phyloP scores from a whole-genome alignment of 2,329 filamentous ascomycete genomes.

The Ceratocystis papillata region DNA sequence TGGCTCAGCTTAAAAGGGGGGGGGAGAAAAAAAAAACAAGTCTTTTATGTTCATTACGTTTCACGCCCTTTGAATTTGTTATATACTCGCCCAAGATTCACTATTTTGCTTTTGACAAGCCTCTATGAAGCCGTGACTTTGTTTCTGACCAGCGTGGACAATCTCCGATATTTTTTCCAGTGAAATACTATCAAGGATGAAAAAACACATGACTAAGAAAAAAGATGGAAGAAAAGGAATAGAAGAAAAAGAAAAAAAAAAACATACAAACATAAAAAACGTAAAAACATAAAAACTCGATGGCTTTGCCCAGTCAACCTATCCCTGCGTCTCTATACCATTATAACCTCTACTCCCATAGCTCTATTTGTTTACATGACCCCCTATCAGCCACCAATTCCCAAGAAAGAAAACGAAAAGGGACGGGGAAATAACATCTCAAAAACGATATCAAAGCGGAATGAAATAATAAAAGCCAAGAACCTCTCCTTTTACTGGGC shows the following conservation, averaged over 20 bases:
- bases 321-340: background rate
- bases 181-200: conserved; percentile 11
- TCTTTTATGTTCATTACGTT: background rate
- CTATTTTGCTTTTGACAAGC: background rate
- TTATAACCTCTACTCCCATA: conserved; percentile 2
- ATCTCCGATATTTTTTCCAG: background rate
- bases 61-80: background rate
- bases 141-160: background rate
- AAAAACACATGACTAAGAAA: conserved; percentile 2
- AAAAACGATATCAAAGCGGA: background rate
- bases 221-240: background rate
- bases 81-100: background rate
- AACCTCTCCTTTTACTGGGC: background rate
- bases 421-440: background rate
- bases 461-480: background rate
- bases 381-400: background rate
- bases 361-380: conserved; percentile 1
- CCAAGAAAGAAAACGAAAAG: background rate
- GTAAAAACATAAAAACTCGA: background rate
- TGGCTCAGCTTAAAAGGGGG: conserved; percentile 14
- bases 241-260: background rate
- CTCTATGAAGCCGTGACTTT: background rate
- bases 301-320: background rate
- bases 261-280: background rate
- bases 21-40: conserved; percentile 5